A percentile compares a stretch with the other conserved stretches of the same genome.
Conservation (phyloP, 352 stramenopile species). For the Phytophthora podocarpi region DNA sequence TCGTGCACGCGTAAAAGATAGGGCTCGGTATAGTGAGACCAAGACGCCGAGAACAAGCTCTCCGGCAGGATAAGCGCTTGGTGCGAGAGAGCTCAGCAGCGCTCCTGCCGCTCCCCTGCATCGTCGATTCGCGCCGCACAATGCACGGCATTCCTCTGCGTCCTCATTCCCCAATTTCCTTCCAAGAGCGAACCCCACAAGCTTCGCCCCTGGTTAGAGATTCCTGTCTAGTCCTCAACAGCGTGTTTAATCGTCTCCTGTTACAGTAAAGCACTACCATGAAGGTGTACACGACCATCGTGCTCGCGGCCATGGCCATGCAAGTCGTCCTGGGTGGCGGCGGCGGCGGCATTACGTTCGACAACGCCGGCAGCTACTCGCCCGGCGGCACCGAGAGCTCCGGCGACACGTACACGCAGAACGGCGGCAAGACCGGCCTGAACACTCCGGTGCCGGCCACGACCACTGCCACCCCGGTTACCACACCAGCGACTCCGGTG, state of each 20-base stretch:
- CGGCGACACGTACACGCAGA: constrained; percentile 22
- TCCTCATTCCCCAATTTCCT: constrained; percentile 43
- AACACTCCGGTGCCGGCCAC: constrained; percentile 22
- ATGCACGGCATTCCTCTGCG: neutral
- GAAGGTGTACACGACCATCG: constrained; percentile 45
- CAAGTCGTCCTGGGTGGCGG: constrained; percentile 41
- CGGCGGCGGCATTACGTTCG: constrained; percentile 34
- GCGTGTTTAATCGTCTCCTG: constrained; percentile 19
- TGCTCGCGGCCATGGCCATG: constrained; percentile 42
- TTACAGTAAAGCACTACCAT: constrained; percentile 30
- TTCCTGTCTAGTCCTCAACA: constrained; percentile 33
- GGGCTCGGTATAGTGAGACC: constrained; percentile 18
- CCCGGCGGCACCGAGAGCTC: constrained; percentile 4
- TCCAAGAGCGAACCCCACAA: constrained; percentile 19
- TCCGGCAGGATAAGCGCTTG: constrained; percentile 25
- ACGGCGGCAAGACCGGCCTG: constrained; percentile 20
- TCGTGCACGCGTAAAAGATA: constrained; percentile 22
- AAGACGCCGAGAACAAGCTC: constrained; percentile 5
- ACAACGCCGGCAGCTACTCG: constrained; percentile 23
- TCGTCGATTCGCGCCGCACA: constrained; percentile 20
- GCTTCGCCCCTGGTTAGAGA: constrained; percentile 25
- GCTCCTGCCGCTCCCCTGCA: constrained; percentile 26
- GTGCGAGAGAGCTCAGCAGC: constrained; percentile 7
- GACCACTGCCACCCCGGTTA: neutral
- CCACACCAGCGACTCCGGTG: constrained; percentile 1